Percentiles rank a stretch among this genome's conserved stretches.
These are phyloP conservation scores for Axilococcus clingmanii DNA, from an alignment of 139 green algal species.

Conservation along the genomic window DNA sequence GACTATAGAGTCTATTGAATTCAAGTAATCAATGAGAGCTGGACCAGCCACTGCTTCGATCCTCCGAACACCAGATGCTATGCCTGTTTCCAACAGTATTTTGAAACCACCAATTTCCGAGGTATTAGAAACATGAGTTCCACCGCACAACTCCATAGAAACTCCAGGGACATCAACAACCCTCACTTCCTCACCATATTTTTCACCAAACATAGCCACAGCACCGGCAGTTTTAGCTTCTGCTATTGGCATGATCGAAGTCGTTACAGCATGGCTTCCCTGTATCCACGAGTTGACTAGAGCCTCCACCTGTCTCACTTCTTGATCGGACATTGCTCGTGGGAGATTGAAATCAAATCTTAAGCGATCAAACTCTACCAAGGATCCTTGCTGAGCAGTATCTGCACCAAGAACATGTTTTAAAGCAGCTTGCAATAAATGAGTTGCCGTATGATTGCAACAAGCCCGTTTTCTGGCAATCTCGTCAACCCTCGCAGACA, in stretches of 20 bases:
- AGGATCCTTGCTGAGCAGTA: constrained; percentile 93
- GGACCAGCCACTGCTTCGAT: constrained; percentile 82
- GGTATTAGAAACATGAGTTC: constrained; percentile 88
- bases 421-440: constrained; percentile 93
- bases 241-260: constrained; percentile 67
- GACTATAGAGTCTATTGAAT: constrained; percentile 36
- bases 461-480: constrained; percentile 56
- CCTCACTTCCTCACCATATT: constrained; percentile 93
- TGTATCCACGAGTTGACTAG: constrained; percentile 46
- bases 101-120: constrained; percentile 69
- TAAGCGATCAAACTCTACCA: constrained; percentile 83
- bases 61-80: constrained; percentile 75
- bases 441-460: constrained; percentile 97
- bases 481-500: constrained; percentile 68
- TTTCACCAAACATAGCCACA: constrained; percentile 93
- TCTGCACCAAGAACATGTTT: constrained; percentile 70
- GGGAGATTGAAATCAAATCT: constrained; percentile 97
- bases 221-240: constrained; percentile 78
- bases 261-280: constrained; percentile 46
- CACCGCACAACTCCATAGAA: constrained; percentile 94
- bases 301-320: constrained; percentile 43
- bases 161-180: constrained; percentile 61
- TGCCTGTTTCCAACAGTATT: constrained; percentile 86
- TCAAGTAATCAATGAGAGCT: constrained; percentile 41
- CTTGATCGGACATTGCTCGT: constrained; percentile 16